Conservation (phyloP, 1,284 basidiomycete genomes). For the Ganoderma lucidum region DNA sequence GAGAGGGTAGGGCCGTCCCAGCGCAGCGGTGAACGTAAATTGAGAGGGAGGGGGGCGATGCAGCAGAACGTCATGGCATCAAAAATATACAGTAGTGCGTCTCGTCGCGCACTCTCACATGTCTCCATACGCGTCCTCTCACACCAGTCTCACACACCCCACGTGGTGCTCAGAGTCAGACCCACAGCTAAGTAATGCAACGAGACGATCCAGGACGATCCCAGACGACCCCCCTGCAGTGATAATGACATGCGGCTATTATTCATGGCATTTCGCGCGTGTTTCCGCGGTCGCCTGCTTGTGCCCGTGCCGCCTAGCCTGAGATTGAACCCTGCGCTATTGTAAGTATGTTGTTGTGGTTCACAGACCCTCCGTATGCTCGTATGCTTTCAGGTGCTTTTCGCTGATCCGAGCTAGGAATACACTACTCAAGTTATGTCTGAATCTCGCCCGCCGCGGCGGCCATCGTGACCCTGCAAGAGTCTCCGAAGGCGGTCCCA, state of each 20-base stretch:
- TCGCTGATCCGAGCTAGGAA: background rate
- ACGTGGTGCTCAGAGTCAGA: background rate
- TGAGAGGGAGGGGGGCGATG: slow-evolving; percentile 8
- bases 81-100: background rate
- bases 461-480: background rate
- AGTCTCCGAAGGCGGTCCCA: background rate
- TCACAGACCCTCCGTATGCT: too few relatives aligned
- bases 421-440: background rate
- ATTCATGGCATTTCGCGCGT: background rate
- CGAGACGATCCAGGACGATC: background rate
- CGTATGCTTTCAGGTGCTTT: background rate
- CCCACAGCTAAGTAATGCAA: background rate
- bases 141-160: background rate
- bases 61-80: slow-evolving; percentile 14
- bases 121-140: background rate
- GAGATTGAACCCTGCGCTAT: background rate
- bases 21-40: slow-evolving; percentile 13
- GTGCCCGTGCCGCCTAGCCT: background rate
- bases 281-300: slow-evolving; percentile 3
- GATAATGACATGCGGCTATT: background rate
- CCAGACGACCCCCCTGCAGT: background rate
- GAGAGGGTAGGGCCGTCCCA: slow-evolving; percentile 8
- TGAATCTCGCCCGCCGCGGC: background rate
- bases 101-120: background rate
- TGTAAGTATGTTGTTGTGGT: background rate